Evolutionary conservation across 345 rosid species (phyloP).

Genomic region (Hypericum androsaemum): DNA sequence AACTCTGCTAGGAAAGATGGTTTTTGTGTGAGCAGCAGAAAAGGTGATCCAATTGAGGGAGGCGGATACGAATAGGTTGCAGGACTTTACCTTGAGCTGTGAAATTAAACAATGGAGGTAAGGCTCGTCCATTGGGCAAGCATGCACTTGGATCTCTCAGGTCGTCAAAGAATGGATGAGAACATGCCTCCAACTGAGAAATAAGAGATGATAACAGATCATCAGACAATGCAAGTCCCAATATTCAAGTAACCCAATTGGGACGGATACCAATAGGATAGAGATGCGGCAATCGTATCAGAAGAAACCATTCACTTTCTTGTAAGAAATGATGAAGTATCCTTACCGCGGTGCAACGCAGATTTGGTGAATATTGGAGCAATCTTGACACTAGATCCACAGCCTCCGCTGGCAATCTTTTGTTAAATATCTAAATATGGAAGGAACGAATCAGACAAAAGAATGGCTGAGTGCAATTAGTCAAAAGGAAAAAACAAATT

Average conservation of each 20-base stretch:
- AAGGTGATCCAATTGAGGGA: neutral
- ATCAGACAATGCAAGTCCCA: neutral
- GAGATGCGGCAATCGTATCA: neutral
- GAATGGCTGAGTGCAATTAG: neutral
- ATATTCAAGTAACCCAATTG: neutral
- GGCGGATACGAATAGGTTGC: neutral
- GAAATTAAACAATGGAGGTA: conserved; percentile 86
- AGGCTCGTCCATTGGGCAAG: conserved; percentile 80
- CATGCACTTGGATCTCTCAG: conserved; percentile 63
- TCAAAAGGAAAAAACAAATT: conserved; percentile 2
- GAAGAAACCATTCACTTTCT: neutral
- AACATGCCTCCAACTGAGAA: conserved; percentile 88
- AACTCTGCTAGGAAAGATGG: conserved; percentile 44
- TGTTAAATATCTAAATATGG: conserved; percentile 52
- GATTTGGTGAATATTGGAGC: conserved; percentile 79
- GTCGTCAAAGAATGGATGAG: conserved; percentile 90
- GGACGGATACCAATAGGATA: neutral
- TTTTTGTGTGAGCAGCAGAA: conserved; percentile 10
- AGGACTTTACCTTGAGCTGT: conserved; percentile 65
- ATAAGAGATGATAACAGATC: neutral
- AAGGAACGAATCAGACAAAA: neutral
- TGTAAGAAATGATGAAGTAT: neutral
- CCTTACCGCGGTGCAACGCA: conserved; percentile 76
- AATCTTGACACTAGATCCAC: conserved; percentile 81
- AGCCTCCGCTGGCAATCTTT: conserved; percentile 64